Evolutionary conservation across 2,329 filamentous ascomycete species (phyloP), one percentile per base, ranked within the genome.

Genomic region (Xylariomycetidae sp.): DNA sequence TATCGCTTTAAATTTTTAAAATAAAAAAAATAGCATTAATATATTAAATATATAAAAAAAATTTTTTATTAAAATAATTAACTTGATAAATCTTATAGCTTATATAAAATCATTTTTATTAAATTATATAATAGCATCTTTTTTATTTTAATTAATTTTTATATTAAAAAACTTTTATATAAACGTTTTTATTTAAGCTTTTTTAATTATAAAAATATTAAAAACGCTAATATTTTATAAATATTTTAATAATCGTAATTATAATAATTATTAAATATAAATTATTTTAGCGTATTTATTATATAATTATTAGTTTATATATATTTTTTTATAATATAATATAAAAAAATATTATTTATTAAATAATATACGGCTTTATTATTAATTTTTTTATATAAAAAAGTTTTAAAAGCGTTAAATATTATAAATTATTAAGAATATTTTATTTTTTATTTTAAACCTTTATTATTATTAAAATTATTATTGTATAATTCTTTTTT

Each of bases 361-460:
- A n/a, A n/a, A n/a, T n/a, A n/a, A n/a, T n/a, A n/a, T n/a, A n/a
- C n/a, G n/a, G n/a, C n/a, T n/a, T n/a, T n/a, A n/a, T n/a, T n/a
- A n/a, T n/a, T n/a, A n/a, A n/a, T n/a, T n/a, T n/a, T n/a, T n/a
- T n/a, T n/a, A n/a, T n/a, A n/a, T n/a, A n/a, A n/a, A n/a, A n/a
- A n/a, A n/a, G n/a, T n/a, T n/a, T n/a, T n/a, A n/a, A n/a, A n/a
- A n/a, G n/a, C n/a, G n/a, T n/a, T n/a, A n/a, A 13, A 13, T 27
- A 27, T 13, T 13, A 27, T 27, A 27, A 27, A 27, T 27, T 27
- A 27, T 13, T 27, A n/a, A n/a, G n/a, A n/a, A n/a, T n/a, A n/a
- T n/a, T n/a, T n/a, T n/a, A n/a, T n/a, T n/a, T n/a, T n/a, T n/a
- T n/a, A 12, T 27, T 7, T 5, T 6, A 29, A 7, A 6, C 12